phyloP scores from a whole-genome alignment of 2,329 filamentous ascomycete species.

The Chrysosporium queenslandicum region DNA sequence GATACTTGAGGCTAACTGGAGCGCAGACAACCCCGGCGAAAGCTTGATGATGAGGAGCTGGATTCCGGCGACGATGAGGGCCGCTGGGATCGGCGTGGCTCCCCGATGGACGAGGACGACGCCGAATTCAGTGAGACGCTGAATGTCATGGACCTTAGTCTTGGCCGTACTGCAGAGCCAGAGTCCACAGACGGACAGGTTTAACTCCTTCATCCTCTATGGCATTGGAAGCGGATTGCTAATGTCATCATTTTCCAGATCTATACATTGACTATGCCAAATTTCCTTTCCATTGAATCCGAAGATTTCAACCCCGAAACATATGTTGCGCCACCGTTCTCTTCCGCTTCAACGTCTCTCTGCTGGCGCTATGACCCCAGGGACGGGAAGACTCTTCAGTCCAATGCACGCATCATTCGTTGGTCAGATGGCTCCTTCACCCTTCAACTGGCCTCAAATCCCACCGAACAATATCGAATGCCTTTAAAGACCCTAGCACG shows the following conservation, averaged over 20 bases:
- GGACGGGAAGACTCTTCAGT: constrained; percentile 48
- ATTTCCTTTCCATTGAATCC: constrained; percentile 52
- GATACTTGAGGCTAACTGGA: constrained; percentile 14
- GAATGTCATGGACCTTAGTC: constrained; percentile 46
- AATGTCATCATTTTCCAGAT: constrained; percentile 32
- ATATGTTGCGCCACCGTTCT: constrained; percentile 53
- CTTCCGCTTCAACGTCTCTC: constrained; percentile 54
- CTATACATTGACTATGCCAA: constrained; percentile 55
- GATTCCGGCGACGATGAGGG: constrained; percentile 55
- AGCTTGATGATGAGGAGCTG: constrained; percentile 51
- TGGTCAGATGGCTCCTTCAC: constrained; percentile 61
- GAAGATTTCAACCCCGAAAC: constrained; percentile 51
- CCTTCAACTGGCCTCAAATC: constrained; percentile 54
- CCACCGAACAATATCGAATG: constrained; percentile 51
- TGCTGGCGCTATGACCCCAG: constrained; percentile 57
- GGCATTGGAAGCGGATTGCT: neutral
- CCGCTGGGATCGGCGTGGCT: constrained; percentile 43
- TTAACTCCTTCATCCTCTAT: constrained; percentile 9
- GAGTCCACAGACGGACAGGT: constrained; percentile 39
- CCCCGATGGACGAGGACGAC: constrained; percentile 38
- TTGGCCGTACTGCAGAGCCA: constrained; percentile 49
- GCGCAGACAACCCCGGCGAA: constrained; percentile 33
- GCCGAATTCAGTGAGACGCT: constrained; percentile 39
- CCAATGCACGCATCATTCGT: constrained; percentile 54
- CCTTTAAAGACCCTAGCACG: constrained; percentile 49